A percentile compares a stretch with the other conserved stretches of the same genome.
Evolutionary conservation across 805 yeast species (phyloP).

Genomic region (Phaffomyces opuntiae): DNA sequence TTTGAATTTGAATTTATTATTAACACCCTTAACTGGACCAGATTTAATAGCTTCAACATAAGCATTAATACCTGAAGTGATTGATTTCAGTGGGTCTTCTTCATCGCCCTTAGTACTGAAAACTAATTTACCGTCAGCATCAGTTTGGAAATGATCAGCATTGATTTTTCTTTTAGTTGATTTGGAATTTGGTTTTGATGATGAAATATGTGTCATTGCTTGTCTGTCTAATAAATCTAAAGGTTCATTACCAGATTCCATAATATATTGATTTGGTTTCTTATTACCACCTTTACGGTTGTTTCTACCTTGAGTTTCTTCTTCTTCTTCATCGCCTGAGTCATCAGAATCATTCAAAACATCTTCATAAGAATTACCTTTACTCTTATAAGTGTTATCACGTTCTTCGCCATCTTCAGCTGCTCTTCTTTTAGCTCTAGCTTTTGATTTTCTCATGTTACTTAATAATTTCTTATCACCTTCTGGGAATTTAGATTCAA

Average conservation of each 20-base stretch:
- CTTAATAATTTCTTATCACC: constrained; percentile 77
- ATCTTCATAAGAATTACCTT: constrained; percentile 83
- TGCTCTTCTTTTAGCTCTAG: constrained; percentile 74
- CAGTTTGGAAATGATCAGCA: constrained; percentile 28
- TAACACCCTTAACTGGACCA: constrained; percentile 92
- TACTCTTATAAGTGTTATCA: constrained; percentile 38
- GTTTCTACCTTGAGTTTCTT: constrained; percentile 22
- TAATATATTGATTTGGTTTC: constrained; percentile 54
- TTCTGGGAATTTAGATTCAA: constrained; percentile 82
- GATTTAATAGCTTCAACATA: constrained; percentile 89
- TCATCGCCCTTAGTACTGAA: constrained; percentile 40
- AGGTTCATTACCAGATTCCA: constrained; percentile 73
- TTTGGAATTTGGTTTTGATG: constrained; percentile 66
- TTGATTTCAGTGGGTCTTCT: constrained; percentile 41
- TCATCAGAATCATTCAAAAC: constrained; percentile 75
- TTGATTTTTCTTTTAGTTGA: constrained; percentile 32
- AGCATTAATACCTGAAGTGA: constrained; percentile 70
- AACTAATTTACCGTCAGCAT: constrained; percentile 55
- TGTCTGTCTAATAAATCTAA: constrained; percentile 82
- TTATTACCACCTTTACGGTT: constrained; percentile 12
- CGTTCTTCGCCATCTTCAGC: constrained; percentile 34
- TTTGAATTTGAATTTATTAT: constrained; percentile 83
- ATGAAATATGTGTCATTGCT: constrained; percentile 81
- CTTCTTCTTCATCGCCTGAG: constrained; percentile 38
- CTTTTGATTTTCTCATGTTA: constrained; percentile 80